Evolutionary conservation across 306 rosid genomes (phyloP).

Genomic region (Inga oerstediana): DNA sequence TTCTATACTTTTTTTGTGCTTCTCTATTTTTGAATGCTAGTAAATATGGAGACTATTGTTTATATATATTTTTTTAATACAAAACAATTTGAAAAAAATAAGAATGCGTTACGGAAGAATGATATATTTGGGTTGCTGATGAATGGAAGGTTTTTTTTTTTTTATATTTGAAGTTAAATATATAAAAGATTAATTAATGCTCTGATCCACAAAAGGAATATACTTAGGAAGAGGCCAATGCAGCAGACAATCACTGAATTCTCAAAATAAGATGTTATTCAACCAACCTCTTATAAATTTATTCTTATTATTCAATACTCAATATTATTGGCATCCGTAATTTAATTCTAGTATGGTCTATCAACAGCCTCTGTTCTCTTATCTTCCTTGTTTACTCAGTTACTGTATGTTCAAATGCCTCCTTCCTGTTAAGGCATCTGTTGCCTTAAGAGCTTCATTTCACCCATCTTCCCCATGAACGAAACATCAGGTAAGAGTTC

Average conservation of each 20-base stretch:
- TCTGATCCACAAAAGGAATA: no score
- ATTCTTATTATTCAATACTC: conserved; percentile 11
- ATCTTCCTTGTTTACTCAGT: conserved; percentile 68
- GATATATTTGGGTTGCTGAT: no score
- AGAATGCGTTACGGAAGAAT: no score
- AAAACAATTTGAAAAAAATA: no score
- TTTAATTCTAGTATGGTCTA: conserved; percentile 15
- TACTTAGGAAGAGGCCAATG: not conserved
- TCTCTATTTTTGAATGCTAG: no score
- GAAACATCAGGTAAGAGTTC: no score
- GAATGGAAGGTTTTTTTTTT: no score
- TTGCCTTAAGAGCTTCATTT: conserved; percentile 78
- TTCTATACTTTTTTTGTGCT: no score
- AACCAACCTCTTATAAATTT: not conserved
- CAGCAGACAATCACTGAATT: conserved; percentile 8
- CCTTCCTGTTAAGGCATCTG: conserved; percentile 94
- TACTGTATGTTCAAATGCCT: conserved; percentile 74
- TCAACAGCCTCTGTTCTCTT: conserved; percentile 66
- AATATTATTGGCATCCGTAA: not conserved
- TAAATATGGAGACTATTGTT: no score
- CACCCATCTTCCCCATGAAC: conserved; percentile 73
- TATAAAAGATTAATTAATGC: no score
- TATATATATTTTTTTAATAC: no score
- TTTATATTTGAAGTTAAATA: no score
- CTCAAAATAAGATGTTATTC: not conserved